phyloP scores from a whole-genome alignment of 352 stramenopile species.

The Pythium graminicola region DNA sequence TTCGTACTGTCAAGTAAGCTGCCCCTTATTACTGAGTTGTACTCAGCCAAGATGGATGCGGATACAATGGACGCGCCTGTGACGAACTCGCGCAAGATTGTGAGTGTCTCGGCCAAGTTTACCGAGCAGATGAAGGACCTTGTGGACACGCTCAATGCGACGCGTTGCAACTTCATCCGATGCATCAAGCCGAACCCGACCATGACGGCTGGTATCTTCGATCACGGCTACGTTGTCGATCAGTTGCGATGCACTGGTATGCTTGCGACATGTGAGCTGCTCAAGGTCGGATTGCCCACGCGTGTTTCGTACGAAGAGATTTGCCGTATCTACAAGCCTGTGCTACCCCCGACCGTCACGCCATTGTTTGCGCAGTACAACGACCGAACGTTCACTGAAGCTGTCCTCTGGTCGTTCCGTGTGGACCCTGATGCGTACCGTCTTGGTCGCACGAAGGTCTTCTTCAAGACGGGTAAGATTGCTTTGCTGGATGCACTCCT shows the following conservation, averaged over 20 bases:
- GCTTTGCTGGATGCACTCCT: slow-evolving; percentile 66
- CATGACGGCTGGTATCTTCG: slow-evolving; percentile 68
- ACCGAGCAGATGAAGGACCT: slow-evolving; percentile 77
- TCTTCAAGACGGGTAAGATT: slow-evolving; percentile 77
- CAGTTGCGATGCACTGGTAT: slow-evolving; percentile 84
- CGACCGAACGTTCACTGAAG: slow-evolving; percentile 65
- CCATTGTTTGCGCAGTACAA: slow-evolving; percentile 66
- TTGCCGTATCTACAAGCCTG: slow-evolving; percentile 57
- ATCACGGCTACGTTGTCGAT: slow-evolving; percentile 71
- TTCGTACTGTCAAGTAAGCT: slow-evolving; percentile 80
- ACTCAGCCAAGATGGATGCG: slow-evolving; percentile 49
- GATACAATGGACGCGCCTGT: slow-evolving; percentile 41
- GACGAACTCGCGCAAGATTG: slow-evolving; percentile 53
- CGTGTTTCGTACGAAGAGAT: slow-evolving; percentile 75
- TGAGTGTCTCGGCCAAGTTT: slow-evolving; percentile 61
- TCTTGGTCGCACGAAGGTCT: slow-evolving; percentile 70
- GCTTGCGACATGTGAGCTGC: slow-evolving; percentile 82
- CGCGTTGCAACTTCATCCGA: slow-evolving; percentile 83
- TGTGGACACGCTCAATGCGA: slow-evolving; percentile 69
- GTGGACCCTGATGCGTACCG: slow-evolving; percentile 74
- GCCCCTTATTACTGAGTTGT: slow-evolving; percentile 77
- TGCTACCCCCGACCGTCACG: slow-evolving; percentile 60
- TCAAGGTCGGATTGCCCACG: slow-evolving; percentile 80
- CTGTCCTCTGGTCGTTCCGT: slow-evolving; percentile 82
- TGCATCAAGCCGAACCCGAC: slow-evolving; percentile 86